Evolutionary conservation across 495 filamentous ascomycete genomes (phyloP).

Genomic region (Neurospora africana): DNA sequence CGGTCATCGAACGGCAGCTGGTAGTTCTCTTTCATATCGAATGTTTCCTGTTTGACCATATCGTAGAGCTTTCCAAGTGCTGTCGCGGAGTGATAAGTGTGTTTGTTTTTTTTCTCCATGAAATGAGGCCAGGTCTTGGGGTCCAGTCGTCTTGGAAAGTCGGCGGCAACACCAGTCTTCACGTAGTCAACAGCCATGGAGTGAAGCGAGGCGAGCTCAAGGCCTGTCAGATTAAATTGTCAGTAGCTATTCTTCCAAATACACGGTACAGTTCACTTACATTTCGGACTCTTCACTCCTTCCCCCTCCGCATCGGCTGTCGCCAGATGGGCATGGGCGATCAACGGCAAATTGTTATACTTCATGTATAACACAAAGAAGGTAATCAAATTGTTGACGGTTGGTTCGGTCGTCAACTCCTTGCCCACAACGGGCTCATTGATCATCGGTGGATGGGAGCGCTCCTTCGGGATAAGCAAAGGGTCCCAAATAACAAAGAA

Average conservation of each 20-base stretch:
- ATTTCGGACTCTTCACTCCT: conserved; percentile 60
- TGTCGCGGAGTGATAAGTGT: conserved; percentile 54
- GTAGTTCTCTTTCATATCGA: conserved; percentile 63
- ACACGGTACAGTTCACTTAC: conserved; percentile 18
- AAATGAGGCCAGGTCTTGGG: conserved; percentile 72
- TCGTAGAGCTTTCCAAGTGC: conserved; percentile 83
- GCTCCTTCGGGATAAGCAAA: conserved; percentile 57
- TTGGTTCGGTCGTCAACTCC: conserved; percentile 39
- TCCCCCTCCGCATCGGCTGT: conserved; percentile 52
- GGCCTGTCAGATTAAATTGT: conserved; percentile 19
- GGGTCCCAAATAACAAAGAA: conserved; percentile 90
- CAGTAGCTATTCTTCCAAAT: conserved; percentile 7
- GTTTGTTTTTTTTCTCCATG: conserved; percentile 61
- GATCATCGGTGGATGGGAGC: conserved; percentile 66
- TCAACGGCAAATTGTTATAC: conserved; percentile 67
- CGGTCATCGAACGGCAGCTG: conserved; percentile 63
- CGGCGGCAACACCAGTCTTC: conserved; percentile 73
- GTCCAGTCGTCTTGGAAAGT: conserved; percentile 50
- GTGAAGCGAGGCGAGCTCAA: conserved; percentile 69
- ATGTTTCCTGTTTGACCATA: conserved; percentile 30
- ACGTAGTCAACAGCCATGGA: conserved; percentile 89
- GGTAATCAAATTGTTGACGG: conserved; percentile 55
- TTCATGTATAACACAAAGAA: conserved; percentile 96
- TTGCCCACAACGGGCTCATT: not conserved
- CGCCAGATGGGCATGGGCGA: conserved; percentile 78